Evolutionary conservation across 1,139 yeast species (phyloP).

Genomic region (Geotrichum citri-aurantii): DNA sequence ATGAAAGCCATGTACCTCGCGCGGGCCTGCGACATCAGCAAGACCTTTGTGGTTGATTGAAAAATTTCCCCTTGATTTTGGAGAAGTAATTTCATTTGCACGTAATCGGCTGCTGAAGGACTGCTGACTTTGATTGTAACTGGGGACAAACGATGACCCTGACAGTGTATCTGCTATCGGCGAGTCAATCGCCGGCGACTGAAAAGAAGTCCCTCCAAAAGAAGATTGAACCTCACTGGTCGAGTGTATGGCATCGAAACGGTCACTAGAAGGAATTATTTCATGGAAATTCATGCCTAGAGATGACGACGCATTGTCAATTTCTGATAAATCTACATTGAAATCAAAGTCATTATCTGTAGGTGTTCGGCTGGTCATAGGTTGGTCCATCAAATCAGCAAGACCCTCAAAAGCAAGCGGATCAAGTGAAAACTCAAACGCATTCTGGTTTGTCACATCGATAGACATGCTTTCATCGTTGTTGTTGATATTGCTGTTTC

Average conservation of each 20-base stretch:
- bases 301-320: slow-evolving; percentile 5
- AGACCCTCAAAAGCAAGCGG: slow-evolving; percentile 33
- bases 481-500: neutral
- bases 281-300: slow-evolving; percentile 14
- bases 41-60: slow-evolving; percentile 19
- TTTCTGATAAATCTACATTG: slow-evolving; percentile 2
- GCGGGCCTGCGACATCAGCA: slow-evolving; percentile 24
- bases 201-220: neutral
- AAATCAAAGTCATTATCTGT: slow-evolving; percentile 7
- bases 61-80: slow-evolving; percentile 12
- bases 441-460: slow-evolving; percentile 18
- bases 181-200: neutral
- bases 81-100: neutral
- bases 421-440: slow-evolving; percentile 30
- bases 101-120: neutral
- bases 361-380: neutral
- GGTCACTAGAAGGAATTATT: slow-evolving; percentile 11
- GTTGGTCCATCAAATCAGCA: slow-evolving; percentile 15
- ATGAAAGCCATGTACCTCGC: slow-evolving; percentile 16
- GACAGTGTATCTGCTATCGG: neutral
- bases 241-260: slow-evolving; percentile 5
- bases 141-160: neutral
- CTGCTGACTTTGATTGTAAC: neutral
- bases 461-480: neutral
- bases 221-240: neutral